A percentile compares a stretch with the other conserved stretches of the same genome.
phyloP scores from a whole-genome alignment of 225 moss, liverwort and hornwort genomes.

The Polytrichum commune region DNA sequence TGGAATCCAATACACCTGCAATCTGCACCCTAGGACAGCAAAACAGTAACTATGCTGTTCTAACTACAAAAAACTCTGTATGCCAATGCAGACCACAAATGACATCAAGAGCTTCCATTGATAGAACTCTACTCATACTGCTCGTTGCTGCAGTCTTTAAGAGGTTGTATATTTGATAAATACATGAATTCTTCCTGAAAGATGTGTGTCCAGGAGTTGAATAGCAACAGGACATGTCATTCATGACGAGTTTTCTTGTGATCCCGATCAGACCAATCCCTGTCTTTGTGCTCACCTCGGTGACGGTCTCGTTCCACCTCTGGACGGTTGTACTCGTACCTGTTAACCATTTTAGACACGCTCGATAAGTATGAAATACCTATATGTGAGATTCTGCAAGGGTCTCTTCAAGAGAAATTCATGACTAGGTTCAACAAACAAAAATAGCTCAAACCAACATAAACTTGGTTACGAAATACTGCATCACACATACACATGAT shows the following conservation, averaged over 20 bases:
- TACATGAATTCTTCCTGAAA: constrained; percentile 25
- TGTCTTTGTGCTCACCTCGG: constrained; percentile 53
- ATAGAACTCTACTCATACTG: constrained; percentile 21
- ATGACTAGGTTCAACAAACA: too few species aligned
- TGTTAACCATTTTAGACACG: constrained; percentile 19
- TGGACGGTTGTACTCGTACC: constrained; percentile 51
- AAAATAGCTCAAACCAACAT: too few species aligned
- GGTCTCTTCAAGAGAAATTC: too few species aligned
- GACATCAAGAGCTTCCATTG: constrained; percentile 10
- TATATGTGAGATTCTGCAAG: too few species aligned
- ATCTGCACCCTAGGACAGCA: constrained; percentile 19
- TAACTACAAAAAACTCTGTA: constrained; percentile 18
- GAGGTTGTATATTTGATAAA: constrained; percentile 12
- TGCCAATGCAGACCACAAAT: constrained; percentile 17
- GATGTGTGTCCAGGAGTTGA: constrained; percentile 7
- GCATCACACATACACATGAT: too few species aligned
- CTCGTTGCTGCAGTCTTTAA: constrained; percentile 20
- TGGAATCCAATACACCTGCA: constrained; percentile 20
- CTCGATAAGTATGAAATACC: neutral
- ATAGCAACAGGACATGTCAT: constrained; percentile 13
- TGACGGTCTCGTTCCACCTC: constrained; percentile 57
- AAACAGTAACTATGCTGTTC: constrained; percentile 24
- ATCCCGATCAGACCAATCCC: constrained; percentile 61
- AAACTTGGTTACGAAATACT: too few species aligned
- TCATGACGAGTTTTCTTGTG: constrained; percentile 58